phyloP scores from a whole-genome alignment of 1,284 basidiomycete species.

The Rhodotorula sp. region DNA sequence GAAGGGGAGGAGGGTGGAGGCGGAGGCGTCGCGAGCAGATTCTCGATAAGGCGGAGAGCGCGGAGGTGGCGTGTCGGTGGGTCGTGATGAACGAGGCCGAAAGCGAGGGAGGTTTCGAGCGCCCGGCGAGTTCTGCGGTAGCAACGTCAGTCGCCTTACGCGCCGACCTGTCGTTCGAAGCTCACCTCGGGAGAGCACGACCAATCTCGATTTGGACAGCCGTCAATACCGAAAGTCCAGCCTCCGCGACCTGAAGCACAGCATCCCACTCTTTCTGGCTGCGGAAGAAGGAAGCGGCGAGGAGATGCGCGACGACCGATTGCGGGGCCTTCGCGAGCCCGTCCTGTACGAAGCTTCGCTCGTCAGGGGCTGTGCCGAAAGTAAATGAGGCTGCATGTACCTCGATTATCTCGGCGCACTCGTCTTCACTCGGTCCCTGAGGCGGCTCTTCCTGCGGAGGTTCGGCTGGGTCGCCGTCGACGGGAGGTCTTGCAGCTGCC shows the following conservation, averaged over 20 bases:
- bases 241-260: constrained; percentile 68
- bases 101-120: constrained; percentile 66
- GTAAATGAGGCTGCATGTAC: constrained; percentile 20
- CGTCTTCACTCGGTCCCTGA: constrained; percentile 47
- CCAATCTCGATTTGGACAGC: constrained; percentile 64
- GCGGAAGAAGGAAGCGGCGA: constrained; percentile 55
- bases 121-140: constrained; percentile 21
- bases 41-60: constrained; percentile 70
- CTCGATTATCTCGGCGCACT: constrained; percentile 51
- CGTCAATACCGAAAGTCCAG: constrained; percentile 62
- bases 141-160: constrained; percentile 51
- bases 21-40: constrained; percentile 57
- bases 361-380: constrained; percentile 31
- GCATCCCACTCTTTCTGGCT: constrained; percentile 77
- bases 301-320: constrained; percentile 70
- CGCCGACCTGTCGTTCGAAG: background rate
- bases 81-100: constrained; percentile 77
- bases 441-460: background rate
- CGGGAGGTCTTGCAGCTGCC: background rate
- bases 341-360: constrained; percentile 54
- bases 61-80: constrained; percentile 85
- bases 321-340: constrained; percentile 59
- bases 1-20: background rate
- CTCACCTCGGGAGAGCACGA: constrained; percentile 55
- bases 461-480: background rate